Base-by-base conservation (phyloP, 768 basidiomycete species). In the Tylopilus felleus region DNA sequence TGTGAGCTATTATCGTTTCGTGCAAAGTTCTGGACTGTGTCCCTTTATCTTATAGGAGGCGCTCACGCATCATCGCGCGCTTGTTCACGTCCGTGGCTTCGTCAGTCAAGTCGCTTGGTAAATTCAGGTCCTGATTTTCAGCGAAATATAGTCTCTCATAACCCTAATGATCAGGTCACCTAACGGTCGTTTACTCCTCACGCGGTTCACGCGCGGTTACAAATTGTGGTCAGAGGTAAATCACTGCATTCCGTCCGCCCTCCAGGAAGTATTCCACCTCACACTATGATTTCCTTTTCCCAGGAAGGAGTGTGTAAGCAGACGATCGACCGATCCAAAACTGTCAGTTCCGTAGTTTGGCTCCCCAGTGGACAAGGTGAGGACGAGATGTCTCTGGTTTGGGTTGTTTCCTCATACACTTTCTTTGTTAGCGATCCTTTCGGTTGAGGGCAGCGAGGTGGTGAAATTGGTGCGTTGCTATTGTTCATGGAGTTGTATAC, bases 41-140 rank as follows among this genome's bases (percentile, higher is more conserved):
- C 17, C 12, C n/a, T 27, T 50, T 3, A 8, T 39, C 22, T 22
- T 54, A 27, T 56, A 80, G 79, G 77, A 75, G 40, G 62, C 66
- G 3, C 73, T 78, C 53, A 65, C 66, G 1, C 67, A 65, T 9
- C 77, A 80, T 55, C 74, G 78, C 16, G 71, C 75, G 13, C 73
- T 81, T 3, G 76, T 77, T 2, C 80, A 81, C 29, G 77, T 78
- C 4, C 69, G 71, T 31, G 80, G 77, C 22, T 82, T 82, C 58
- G 74, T 80, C 52, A 74, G 75, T 40, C 80, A 81, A 64, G 81
- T 82, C 2, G 78, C 79, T 13, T 81, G 81, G 78, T 75, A 39
- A 59, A 13, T 31, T 29, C 0, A 5, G 12, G 38, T 19, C 28
- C 10, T 27, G 0, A n/a, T 40, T 17, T 31, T 17, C 10, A 10